Base-by-base conservation (phyloP, 345 rosid genomes). In the Brassica cretica region DNA sequence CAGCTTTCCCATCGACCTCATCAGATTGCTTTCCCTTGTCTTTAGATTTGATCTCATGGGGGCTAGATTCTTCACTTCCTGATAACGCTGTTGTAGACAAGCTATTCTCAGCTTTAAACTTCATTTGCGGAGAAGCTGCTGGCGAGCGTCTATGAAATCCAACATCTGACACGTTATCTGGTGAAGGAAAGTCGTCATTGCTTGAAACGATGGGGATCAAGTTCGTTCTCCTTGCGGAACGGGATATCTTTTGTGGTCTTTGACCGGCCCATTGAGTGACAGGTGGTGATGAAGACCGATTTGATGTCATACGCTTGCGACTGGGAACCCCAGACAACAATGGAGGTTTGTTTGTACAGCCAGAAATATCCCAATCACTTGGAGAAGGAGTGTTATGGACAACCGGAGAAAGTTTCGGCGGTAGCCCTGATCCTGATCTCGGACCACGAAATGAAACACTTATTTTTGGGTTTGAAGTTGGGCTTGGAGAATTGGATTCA, bases 161-260 rank as follows among this genome's bases (percentile, higher is more conserved):
- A 76, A 81, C 68, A 58, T 91, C 96, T 75, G 94, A 87, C 51
- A 83, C 71, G 74, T 86, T 82, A 82, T 91, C 99, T 77, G 89
- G 77, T 71, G 89, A 84, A 65, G 89, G 87, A 70, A 81, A 78
- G 69, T 93, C 97, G 30, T 91, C 99, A 79, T 86, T 89, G 80
- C 85, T 93, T n/a, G 94, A 80, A 87, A 85, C 84, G 69, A 87
- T 79, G 68, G 99, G 97, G 78, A 85, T 75, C 74, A 91, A 82
- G 82, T 91, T 95, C 44, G 94, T 88, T 81, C 99, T 90, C 87
- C 98, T 91, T 70, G 97, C 97, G 70, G 90, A 81, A 70, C 98
- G 94, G 24, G 93, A 89, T 73, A 81, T 93, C 84, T 95, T 95
- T 79, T 85, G 97, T 66, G 91, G 97, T 81, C 99, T 87, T 80